Conservation (phyloP, 2,329 filamentous ascomycete species). For the Sporothrix pallida region DNA sequence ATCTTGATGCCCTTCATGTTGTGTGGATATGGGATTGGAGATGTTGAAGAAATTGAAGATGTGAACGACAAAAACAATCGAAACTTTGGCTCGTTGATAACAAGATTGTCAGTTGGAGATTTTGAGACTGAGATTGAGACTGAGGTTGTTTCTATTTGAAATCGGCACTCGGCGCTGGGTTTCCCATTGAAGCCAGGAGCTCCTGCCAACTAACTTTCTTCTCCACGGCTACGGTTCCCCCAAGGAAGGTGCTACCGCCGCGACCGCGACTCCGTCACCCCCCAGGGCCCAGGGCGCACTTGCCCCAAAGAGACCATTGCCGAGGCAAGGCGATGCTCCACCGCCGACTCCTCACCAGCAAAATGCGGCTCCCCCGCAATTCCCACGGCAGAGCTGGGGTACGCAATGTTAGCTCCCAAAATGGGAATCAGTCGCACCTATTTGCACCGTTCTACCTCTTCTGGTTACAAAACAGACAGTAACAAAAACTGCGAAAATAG, state of each 20-base stretch:
- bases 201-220: neutral
- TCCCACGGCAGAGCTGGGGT: neutral
- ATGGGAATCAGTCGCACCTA: too few species aligned
- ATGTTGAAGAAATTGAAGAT: too few species aligned
- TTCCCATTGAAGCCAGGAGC: constrained; percentile 16
- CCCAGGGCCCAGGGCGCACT: neutral
- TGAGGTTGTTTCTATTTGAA: neutral
- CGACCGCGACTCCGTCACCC: neutral
- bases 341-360: neutral
- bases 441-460: too few species aligned
- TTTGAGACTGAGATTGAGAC: neutral
- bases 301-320: constrained; percentile 17
- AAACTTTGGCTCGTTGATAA: neutral
- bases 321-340: constrained; percentile 20
- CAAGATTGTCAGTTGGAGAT: neutral
- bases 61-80: neutral
- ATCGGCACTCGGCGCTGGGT: constrained; percentile 12
- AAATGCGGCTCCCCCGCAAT: constrained; percentile 19
- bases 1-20: constrained; percentile 26
- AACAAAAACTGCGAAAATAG: too few species aligned
- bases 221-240: constrained; percentile 6
- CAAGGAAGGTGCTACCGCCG: neutral
- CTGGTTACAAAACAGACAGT: too few species aligned
- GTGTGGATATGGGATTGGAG: neutral
- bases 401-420: neutral